Evolutionary conservation across 2,329 filamentous ascomycete genomes (phyloP).

Genomic region (Calcarisporium arbuscula): DNA sequence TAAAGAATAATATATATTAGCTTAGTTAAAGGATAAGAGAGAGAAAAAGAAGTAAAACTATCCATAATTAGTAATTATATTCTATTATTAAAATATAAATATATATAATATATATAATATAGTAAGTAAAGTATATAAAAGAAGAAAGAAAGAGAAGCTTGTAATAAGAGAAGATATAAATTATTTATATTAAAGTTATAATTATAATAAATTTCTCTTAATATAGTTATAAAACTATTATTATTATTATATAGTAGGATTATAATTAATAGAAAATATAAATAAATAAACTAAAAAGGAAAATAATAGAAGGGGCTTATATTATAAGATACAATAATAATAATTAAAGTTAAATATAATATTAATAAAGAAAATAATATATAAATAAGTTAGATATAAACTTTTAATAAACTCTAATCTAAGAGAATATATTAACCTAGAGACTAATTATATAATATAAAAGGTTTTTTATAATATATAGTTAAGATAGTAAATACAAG

Average conservation of each 20-base stretch:
- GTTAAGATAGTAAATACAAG: too few relatives aligned
- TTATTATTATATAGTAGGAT: background rate
- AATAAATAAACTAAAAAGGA: background rate
- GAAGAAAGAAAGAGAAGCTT: too few relatives aligned
- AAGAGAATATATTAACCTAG: background rate
- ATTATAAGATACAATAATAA: background rate
- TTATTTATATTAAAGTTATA: background rate
- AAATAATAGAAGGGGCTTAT: background rate
- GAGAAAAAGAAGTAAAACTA: background rate
- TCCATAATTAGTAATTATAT: background rate
- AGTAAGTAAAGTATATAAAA: too few relatives aligned
- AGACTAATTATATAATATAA: too few relatives aligned
- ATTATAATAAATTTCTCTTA: background rate
- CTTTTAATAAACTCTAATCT: background rate
- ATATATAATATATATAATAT: background rate
- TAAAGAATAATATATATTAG: too few relatives aligned
- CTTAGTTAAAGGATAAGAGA: background rate
- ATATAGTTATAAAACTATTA: background rate
- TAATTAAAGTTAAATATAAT: background rate
- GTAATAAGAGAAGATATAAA: too few relatives aligned
- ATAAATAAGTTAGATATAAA: background rate
- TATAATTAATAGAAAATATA: background rate
- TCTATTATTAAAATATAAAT: background rate
- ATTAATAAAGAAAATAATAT: background rate
- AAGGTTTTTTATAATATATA: too few relatives aligned